Base-by-base conservation (phyloP, 768 basidiomycete species). In the Thelephora aurantiotincta region DNA sequence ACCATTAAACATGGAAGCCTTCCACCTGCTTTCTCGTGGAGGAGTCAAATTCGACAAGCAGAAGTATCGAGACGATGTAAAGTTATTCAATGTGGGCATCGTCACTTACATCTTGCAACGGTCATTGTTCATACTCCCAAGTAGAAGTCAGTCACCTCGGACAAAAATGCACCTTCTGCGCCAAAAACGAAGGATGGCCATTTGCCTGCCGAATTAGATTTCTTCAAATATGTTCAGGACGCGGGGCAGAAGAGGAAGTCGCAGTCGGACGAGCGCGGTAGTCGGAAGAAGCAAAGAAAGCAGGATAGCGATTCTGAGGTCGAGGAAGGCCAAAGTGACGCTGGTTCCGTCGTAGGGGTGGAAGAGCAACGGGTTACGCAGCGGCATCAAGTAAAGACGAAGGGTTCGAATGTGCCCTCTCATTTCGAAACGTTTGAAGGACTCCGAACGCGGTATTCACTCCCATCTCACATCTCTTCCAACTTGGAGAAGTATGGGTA, bases 11-110 rank as follows among this genome's bases (percentile, higher is more conserved):
- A 87, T 88, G 84, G 89, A 92, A 55, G 81, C 89, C 4, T 98
- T 98, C 62, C 84, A 83, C 53, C 63, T 96, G 11, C 76, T 98
- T 22, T 90, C 92, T 30, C 76, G 88, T 13, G 93, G 93, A 33
- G 89, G 90, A 1, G 74, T 74, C 0, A 72, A 69, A 48, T 96
- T 97, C 54, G 73, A 92, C 70, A 93, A 87, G 65, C 68, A 67
- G 35, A 68, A 72, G 26, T 91, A 83, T 62, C 72, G 78, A 55
- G 63, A 67, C 0, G 88, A 93, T 57, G 73, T 84, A 6, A 59
- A 72, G 23, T 63, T 87, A 6, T 93, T 94, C 64, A 71, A 73
- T 50, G 83, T 83, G 45, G 18, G 64, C 52, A 11, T 16, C 6
- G 22, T 16, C 42, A 20, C 46, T 34, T 48, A 6, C n/a, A 18